Evolutionary conservation across 768 basidiomycete species (phyloP), one percentile per base, ranked within the genome.

Genomic region (Lactarius trivialis): DNA sequence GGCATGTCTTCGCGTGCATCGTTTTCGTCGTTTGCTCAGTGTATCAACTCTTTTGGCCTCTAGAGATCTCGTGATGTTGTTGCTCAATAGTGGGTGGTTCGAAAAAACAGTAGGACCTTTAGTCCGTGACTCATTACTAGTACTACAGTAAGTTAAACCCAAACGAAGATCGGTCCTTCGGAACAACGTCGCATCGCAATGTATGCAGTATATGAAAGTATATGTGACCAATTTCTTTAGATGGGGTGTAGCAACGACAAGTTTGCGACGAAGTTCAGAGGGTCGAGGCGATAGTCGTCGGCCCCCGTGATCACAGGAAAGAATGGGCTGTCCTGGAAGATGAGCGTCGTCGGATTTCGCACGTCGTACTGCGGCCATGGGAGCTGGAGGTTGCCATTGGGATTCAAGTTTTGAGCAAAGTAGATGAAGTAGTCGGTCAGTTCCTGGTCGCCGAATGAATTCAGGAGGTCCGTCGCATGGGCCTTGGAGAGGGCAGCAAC

Each of bases 201-300:
- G n/a, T n/a, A n/a, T n/a, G n/a, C n/a, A n/a, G 8, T n/a, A 15
- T 43, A 43, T 3, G 14, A 24, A 37, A 17, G n/a, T 4, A 48
- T 6, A 53, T 26, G 30, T 1, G 39, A 43, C 1, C 8, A 9
- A 32, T 2, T 41, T 2, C 21, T n/a, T 28, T 32, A 63, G 45
- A 63, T 63, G 11, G 62, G 62, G 54, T 60, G 48, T 30, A 59
- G 24, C 56, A 63, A 49, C 8, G 62, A 63, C 21, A 63, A 36
- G 34, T 63, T 63, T 28, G 53, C 32, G 14, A 50, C 54, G 30
- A 60, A 63, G 7, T 59, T 11, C 52, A 63, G 37, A 41, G 62
- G 48, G n/a, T 24, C 2, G 26, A 19, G 4, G 39, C 62, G 62
- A 51, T 63, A 63, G 48, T 63, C 17, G 15, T 63, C 62, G 36